Evolutionary conservation across 2,329 filamentous ascomycete species (phyloP).

Genomic region (Plenodomus biglobosus): DNA sequence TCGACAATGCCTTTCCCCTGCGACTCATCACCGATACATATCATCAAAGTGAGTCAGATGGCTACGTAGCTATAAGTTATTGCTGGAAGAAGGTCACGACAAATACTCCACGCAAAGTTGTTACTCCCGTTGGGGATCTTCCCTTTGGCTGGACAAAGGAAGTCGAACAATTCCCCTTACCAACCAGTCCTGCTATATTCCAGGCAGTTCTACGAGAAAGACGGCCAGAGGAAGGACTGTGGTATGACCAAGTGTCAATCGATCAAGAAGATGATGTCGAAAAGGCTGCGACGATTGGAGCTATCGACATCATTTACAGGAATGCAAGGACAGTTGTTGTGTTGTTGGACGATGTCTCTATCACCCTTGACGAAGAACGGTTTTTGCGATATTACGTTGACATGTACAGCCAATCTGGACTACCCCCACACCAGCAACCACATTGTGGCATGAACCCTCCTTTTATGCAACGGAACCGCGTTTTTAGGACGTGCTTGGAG

Average conservation of each 20-base stretch:
- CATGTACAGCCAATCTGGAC: conserved; percentile 36
- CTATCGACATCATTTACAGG: conserved; percentile 48
- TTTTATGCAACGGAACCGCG: conserved; percentile 30
- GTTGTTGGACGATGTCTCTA: conserved; percentile 47
- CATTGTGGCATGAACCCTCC: conserved; percentile 31
- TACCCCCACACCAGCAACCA: conserved; percentile 25
- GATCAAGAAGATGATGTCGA: conserved; percentile 46
- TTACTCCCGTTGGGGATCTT: conserved; percentile 30
- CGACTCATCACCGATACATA: conserved; percentile 44
- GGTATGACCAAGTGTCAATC: conserved; percentile 52
- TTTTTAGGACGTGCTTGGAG: conserved; percentile 34
- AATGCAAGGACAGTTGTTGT: conserved; percentile 47
- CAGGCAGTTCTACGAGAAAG: conserved; percentile 47
- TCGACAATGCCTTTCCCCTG: conserved; percentile 33
- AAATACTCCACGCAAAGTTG: conserved; percentile 27
- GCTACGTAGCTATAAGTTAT: conserved; percentile 50
- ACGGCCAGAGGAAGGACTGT: conserved; percentile 44
- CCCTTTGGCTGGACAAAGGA: conserved; percentile 41
- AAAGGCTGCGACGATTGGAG: conserved; percentile 44
- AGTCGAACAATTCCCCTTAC: conserved; percentile 44
- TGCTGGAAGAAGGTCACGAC: conserved; percentile 40
- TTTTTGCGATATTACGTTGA: conserved; percentile 45
- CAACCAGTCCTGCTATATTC: conserved; percentile 44
- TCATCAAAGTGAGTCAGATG: conserved; percentile 35
- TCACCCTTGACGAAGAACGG: conserved; percentile 38